phyloP scores from a whole-genome alignment of 345 rosid species.

The Noccaea bulbosa region DNA sequence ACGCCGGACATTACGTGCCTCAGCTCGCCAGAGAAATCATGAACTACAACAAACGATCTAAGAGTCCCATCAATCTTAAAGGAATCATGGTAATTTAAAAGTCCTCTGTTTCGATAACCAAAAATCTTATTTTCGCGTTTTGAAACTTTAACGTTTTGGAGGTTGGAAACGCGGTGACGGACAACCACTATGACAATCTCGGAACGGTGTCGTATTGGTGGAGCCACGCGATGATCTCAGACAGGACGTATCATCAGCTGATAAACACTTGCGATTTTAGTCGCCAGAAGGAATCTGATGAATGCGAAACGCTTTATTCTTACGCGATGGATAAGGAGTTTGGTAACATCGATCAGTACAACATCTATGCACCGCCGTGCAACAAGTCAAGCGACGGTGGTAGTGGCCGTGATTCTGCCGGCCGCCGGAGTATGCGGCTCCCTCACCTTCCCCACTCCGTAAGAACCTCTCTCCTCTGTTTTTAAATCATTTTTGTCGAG shows the following conservation, averaged over 20 bases:
- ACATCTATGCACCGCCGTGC: constrained; percentile 90
- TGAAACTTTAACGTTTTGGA: constrained; percentile 33
- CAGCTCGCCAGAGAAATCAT: constrained; percentile 82
- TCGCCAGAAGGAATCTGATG: constrained; percentile 76
- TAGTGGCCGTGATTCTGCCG: constrained; percentile 39
- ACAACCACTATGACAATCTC: constrained; percentile 86
- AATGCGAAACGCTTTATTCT: constrained; percentile 82
- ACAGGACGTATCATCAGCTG: constrained; percentile 75
- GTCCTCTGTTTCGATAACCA: constrained; percentile 7
- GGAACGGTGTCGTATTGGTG: constrained; percentile 99
- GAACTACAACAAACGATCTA: constrained; percentile 60
- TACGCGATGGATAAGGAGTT: constrained; percentile 97
- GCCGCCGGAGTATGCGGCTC: constrained; percentile 55
- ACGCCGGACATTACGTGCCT: constrained; percentile 99
- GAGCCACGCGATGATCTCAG: constrained; percentile 99
- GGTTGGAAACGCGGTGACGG: constrained; percentile 99
- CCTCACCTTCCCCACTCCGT: constrained; percentile 73
- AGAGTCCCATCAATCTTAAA: constrained; percentile 69
- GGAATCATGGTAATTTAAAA: constrained; percentile 73
- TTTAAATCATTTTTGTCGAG: neutral
- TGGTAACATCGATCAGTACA: constrained; percentile 95
- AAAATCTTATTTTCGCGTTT: neutral
- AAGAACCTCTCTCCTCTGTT: constrained; percentile 9
- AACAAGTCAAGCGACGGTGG: constrained; percentile 72
- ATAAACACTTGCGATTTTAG: constrained; percentile 82